A percentile compares a stretch with the other conserved stretches of the same genome.
phyloP scores from a whole-genome alignment of 495 filamentous ascomycete species.

The Penicillium robsamsonii region DNA sequence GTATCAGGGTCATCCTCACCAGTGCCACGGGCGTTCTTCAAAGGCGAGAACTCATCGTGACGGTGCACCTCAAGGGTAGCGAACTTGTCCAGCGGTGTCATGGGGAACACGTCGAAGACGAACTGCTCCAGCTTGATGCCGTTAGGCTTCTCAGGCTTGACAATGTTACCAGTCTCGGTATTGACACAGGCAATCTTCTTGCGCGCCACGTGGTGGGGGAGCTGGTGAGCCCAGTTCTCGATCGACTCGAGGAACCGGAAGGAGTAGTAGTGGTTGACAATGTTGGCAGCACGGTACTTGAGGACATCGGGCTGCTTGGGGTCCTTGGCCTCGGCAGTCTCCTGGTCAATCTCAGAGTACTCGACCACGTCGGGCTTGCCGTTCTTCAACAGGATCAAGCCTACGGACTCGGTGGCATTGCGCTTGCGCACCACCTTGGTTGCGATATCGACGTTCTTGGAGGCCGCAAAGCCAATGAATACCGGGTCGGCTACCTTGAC shows the following conservation, averaged over 20 bases:
- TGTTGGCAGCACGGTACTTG: constrained; percentile 97
- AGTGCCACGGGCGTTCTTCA: constrained; percentile 93
- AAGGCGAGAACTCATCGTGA: constrained; percentile 96
- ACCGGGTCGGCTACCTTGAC: constrained; percentile 94
- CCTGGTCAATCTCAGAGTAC: constrained; percentile 94
- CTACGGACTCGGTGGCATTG: constrained; percentile 93
- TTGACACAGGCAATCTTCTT: constrained; percentile 97
- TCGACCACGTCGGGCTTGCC: constrained; percentile 97
- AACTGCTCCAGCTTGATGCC: constrained; percentile 99
- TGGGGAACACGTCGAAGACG: constrained; percentile 97
- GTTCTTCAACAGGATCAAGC: constrained; percentile 90
- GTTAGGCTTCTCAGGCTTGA: constrained; percentile 92
- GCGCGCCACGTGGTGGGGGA: constrained; percentile 92
- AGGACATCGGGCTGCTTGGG: constrained; percentile 76
- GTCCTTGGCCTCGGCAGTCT: constrained; percentile 84
- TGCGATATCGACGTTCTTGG: constrained; percentile 88
- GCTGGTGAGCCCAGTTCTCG: constrained; percentile 75
- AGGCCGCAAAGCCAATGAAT: constrained; percentile 91
- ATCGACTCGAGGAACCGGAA: constrained; percentile 90
- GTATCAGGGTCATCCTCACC: constrained; percentile 94
- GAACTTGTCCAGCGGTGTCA: constrained; percentile 82
- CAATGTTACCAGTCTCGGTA: constrained; percentile 65
- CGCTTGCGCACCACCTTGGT: constrained; percentile 99
- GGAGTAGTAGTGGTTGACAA: constrained; percentile 99
- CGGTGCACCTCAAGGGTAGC: constrained; percentile 93